These are phyloP conservation scores for Vanderwaltozyma yarrowii DNA, from an alignment of 805 yeast species.

Conservation along the genomic window DNA sequence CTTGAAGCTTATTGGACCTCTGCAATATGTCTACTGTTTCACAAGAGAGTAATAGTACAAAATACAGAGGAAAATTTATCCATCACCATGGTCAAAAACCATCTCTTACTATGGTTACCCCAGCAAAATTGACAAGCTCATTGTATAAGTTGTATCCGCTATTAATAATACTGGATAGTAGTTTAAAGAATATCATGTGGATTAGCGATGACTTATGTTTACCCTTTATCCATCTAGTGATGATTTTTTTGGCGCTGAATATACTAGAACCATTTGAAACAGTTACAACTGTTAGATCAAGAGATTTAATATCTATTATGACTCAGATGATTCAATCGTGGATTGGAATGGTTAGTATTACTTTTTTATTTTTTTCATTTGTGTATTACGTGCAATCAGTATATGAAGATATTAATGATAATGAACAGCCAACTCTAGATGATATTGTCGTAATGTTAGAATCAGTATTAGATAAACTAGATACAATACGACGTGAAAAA, in stretches of 20 bases:
- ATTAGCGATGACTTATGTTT: constrained; percentile 17
- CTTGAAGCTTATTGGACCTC: too few species aligned
- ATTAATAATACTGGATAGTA: constrained; percentile 19
- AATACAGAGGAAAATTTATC: constrained; percentile 9
- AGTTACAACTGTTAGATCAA: too few species aligned
- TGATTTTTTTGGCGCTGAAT: constrained; percentile 10
- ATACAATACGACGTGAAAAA: constrained; percentile 13
- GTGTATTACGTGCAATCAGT: constrained; percentile 17
- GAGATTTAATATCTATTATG: neutral
- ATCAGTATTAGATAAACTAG: constrained; percentile 19
- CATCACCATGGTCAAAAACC: constrained; percentile 15
- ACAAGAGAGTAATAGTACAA: neutral
- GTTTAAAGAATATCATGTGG: constrained; percentile 22
- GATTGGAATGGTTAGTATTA: constrained; percentile 15
- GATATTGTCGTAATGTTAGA: constrained; percentile 21
- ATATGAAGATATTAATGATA: constrained; percentile 9
- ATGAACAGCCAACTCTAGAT: constrained; percentile 27
- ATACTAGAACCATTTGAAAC: constrained; percentile 1
- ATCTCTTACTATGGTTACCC: constrained; percentile 14
- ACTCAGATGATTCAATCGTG: constrained; percentile 4
- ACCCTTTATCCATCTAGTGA: constrained; percentile 18
- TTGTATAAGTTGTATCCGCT: constrained; percentile 21
- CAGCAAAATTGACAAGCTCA: constrained; percentile 14
- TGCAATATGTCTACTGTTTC: neutral
- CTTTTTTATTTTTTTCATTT: constrained; percentile 8